Conservation (phyloP, 2,329 filamentous ascomycete species). For the Coniochaeta pulveracea region DNA sequence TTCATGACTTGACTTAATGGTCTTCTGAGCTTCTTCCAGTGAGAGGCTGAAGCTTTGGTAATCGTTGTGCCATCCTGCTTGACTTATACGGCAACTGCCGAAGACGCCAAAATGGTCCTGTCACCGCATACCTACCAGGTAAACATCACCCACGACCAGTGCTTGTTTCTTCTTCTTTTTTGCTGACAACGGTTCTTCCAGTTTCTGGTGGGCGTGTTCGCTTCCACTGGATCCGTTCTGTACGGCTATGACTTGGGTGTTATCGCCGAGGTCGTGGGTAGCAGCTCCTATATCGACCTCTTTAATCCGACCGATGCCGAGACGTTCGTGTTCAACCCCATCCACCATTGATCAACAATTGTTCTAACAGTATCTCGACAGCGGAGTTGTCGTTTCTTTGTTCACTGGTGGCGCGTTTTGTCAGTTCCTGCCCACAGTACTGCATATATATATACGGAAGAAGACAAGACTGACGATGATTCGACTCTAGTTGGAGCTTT, state of each 20-base stretch:
- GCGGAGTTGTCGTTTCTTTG: slow-evolving; percentile 62
- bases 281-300: slow-evolving; percentile 23
- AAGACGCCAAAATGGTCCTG: slow-evolving; percentile 7
- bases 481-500: slow-evolving; percentile 57
- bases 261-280: slow-evolving; percentile 38
- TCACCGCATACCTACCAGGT: slow-evolving; percentile 11
- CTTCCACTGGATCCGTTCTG: slow-evolving; percentile 41
- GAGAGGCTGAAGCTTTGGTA: background rate
- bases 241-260: slow-evolving; percentile 46
- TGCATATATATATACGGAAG: too few relatives aligned
- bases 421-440: too few relatives aligned
- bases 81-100: background rate
- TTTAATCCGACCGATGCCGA: slow-evolving; percentile 27
- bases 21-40: too few relatives aligned
- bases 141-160: too few relatives aligned
- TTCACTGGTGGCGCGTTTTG: slow-evolving; percentile 71
- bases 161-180: slow-evolving; percentile 27
- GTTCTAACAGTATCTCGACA: slow-evolving; percentile 18
- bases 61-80: background rate
- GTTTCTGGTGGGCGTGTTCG: slow-evolving; percentile 42
- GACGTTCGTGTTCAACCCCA: slow-evolving; percentile 19
- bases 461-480: too few relatives aligned
- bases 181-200: slow-evolving; percentile 34
- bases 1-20: too few relatives aligned
- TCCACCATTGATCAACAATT: background rate